Evolutionary conservation across 768 basidiomycete genomes (phyloP), one percentile per base, ranked within the genome.

Genomic region (Boletellus ananiceps): DNA sequence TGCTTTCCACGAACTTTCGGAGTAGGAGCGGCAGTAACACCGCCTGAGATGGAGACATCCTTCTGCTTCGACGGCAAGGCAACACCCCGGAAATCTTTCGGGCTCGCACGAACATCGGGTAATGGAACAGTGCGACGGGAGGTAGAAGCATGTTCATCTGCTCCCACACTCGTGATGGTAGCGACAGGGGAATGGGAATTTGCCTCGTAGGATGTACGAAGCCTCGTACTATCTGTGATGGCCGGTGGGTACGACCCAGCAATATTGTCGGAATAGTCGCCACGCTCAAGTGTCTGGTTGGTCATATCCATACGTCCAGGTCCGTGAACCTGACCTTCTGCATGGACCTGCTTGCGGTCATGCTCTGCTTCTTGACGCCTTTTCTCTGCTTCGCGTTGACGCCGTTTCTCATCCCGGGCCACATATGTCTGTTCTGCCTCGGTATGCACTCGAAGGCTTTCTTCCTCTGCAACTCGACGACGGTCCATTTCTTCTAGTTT

Each of bases 211-310:
- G 65, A 51, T 15, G 62, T 58, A 29, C 52, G 58, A n/a, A 70
- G 65, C 39, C 53, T 61, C 12, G 57, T 47, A 6, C 61, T 58
- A 40, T 71, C 64, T 8, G 58, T 39, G 38, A 47, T 64, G 9
- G 59, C 61, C 29, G 59, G 69, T 36, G 57, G 62, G 51, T 70
- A 71, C 14, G 18, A 46, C 7, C 47, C 23, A 23, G 15, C 15
- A 14, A 29, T 34, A 18, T 40, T 45, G 43, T 43, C 39, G 2
- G 41, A 14, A 44, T 32, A 40, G 12, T 15, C 43, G 23, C n/a
- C 27, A 19, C 54, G 39, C 25, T 43, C 44, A 9, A 23, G n/a
- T 25, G 21, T 46, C 32, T 46, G 56, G 14, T n/a, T 27, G 8
- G 25, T 21, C n/a, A 31, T 27, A 40, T 46, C 46, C n/a, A 15